Percentiles rank a stretch among this genome's conserved stretches.
Conservation (phyloP, 768 basidiomycete genomes). For the Panus rudis region DNA sequence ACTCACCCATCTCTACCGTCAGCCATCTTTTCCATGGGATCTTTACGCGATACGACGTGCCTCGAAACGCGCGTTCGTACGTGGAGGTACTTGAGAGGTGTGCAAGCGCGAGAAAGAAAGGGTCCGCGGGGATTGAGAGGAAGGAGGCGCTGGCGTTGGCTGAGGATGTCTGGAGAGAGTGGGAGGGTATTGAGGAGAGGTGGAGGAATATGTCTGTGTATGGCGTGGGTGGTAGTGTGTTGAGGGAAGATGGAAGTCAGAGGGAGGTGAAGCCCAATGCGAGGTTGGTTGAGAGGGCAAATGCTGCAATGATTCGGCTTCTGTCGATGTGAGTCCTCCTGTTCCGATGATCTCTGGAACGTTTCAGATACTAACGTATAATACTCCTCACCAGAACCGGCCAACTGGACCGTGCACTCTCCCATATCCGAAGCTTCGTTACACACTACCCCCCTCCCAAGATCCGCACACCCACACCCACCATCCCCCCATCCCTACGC, state of each 20-base stretch:
- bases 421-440: constrained; percentile 55
- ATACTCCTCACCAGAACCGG: constrained; percentile 31
- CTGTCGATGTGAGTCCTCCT: constrained; percentile 53
- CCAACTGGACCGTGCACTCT: constrained; percentile 45
- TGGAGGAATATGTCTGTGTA: constrained; percentile 33
- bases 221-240: constrained; percentile 59
- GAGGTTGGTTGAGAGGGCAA: constrained; percentile 63
- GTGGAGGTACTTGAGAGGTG: constrained; percentile 67
- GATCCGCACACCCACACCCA: constrained; percentile 29
- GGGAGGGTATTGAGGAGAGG: constrained; percentile 42
- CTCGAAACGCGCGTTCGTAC: constrained; percentile 47
- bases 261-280: constrained; percentile 15
- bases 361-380: too few species aligned
- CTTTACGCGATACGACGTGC: constrained; percentile 36
- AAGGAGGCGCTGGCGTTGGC: constrained; percentile 43
- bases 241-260: constrained; percentile 33
- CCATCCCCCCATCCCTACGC: constrained; percentile 42
- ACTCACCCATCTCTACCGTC: constrained; percentile 42
- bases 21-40: constrained; percentile 42
- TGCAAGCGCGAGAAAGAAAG: constrained; percentile 28
- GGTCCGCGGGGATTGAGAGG: constrained; percentile 47
- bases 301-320: constrained; percentile 61
- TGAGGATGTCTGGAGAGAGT: constrained; percentile 59
- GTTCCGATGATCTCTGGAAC: too few species aligned
- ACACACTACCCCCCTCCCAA: constrained; percentile 52